Evolutionary conservation across 1,284 basidiomycete species (phyloP), one percentile per base, ranked within the genome.

Genomic region (Heterobasidion parviporum): DNA sequence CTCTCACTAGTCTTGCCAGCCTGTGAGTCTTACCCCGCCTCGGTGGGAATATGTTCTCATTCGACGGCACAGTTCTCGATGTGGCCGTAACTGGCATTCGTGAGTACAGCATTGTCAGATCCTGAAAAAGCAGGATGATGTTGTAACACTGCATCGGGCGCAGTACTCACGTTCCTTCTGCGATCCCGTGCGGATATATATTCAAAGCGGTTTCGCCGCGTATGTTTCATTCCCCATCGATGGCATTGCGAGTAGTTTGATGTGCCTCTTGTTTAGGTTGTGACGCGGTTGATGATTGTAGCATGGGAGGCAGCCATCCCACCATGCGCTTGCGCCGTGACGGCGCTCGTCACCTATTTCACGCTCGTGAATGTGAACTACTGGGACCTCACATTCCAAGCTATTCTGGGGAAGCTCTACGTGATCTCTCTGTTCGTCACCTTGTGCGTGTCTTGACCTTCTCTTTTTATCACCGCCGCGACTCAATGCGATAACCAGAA

Each of bases 401-500:
- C 65, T 1, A 64, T 68, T 32, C 60, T 70, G 14, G 68, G 68
- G 10, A 70, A 70, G 54, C 64, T 70, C 32, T 70, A 70, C 57
- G 68, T 67, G 2, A 67, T 70, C 32, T 70, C 68, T 3, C 61
- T 70, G 8, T 66, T 70, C 51, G 64, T 67, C 20, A 69, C 67
- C 7, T 53, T 69, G 67, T 67, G 53, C 12, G 64, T 26, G 4
- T 57, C 10, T 14, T 32, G 16, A 0, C 8, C n/a, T 54, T 10
- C 9, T 26, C 14, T 15, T 48, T 4, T 41, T 41, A 41, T 41
- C n/a, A 12, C n/a, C 38, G 4, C n/a, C 15, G 15, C 16, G 18
- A 8, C n/a, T 32, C 38, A 12, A 20, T 33, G 36, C 38, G 5
- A 14, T 2, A 20, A 18, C 8, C 52, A 53, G 52, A 38, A 53